Percentiles rank a stretch among this genome's conserved stretches.
Conservation (phyloP, 371 early-diverging fungal genomes). For the Apophysomyces trapeziformis region DNA sequence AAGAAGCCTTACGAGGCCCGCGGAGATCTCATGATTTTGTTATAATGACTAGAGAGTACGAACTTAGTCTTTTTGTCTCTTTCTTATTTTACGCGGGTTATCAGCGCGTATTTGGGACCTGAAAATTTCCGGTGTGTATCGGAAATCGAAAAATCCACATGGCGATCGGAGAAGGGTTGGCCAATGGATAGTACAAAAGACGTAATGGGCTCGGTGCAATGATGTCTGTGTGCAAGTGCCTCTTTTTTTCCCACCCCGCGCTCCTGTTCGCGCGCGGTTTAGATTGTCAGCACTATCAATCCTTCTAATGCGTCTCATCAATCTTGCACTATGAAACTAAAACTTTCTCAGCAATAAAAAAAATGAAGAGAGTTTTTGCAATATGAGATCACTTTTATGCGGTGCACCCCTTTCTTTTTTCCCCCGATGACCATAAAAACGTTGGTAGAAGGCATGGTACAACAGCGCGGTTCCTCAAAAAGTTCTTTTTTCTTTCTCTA, state of each 20-base stretch:
- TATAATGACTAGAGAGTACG: slow-evolving; percentile 5
- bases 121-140: background rate
- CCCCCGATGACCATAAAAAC: no score
- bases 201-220: slow-evolving; percentile 6
- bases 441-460: background rate
- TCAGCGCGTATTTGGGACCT: background rate
- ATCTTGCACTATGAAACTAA: no score
- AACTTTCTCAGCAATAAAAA: no score
- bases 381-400: no score
- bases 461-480: background rate
- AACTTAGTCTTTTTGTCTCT: no score
- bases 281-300: background rate
- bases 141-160: background rate
- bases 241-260: background rate
- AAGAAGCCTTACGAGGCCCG: background rate
- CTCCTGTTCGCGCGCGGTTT: background rate
- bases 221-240: slow-evolving; percentile 4
- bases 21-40: slow-evolving; percentile 9
- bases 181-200: background rate
- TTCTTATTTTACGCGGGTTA: no score
- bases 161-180: background rate
- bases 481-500: background rate
- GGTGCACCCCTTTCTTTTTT: no score
- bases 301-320: background rate
- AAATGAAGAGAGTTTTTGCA: no score